These are phyloP conservation scores for Alternaria incomplexa DNA, from an alignment of 2,329 filamentous ascomycete genomes.

Conservation along the genomic window DNA sequence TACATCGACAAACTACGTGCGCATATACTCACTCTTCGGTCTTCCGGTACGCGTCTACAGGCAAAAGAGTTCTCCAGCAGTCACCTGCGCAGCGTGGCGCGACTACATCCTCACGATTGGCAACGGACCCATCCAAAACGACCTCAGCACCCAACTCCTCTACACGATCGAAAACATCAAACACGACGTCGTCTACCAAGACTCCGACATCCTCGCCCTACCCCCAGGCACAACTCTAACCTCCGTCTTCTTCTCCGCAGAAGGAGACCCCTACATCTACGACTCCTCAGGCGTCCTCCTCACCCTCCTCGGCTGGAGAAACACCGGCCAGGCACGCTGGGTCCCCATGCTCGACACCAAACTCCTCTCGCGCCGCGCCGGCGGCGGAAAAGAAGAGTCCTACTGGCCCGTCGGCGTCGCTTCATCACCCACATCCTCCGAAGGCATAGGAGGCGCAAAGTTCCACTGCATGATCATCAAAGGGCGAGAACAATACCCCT, in stretches of 20 bases:
- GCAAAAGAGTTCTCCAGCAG: conserved; percentile 86
- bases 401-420: conserved; percentile 98
- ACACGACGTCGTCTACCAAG: conserved; percentile 91
- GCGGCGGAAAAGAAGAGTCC: conserved; percentile 82
- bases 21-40: conserved; percentile 91
- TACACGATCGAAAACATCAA: conserved; percentile 97
- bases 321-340: conserved; percentile 84
- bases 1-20: conserved; percentile 85
- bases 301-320: conserved; percentile 89
- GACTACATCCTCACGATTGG: conserved; percentile 97
- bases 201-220: conserved; percentile 87
- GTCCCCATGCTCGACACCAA: conserved; percentile 90
- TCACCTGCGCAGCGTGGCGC: conserved; percentile 91
- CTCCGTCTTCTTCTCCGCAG: conserved; percentile 89
- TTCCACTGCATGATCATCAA: conserved; percentile 99
- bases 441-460: conserved; percentile 81
- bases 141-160: conserved; percentile 77
- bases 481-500: conserved; percentile 82
- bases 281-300: conserved; percentile 89
- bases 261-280: conserved; percentile 95
- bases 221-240: conserved; percentile 75
- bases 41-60: conserved; percentile 88
- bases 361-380: conserved; percentile 78
- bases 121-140: conserved; percentile 82
- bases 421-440: conserved; percentile 60